phyloP scores from a whole-genome alignment of 73 alveolate species.

The Paramecium pentaurelia region DNA sequence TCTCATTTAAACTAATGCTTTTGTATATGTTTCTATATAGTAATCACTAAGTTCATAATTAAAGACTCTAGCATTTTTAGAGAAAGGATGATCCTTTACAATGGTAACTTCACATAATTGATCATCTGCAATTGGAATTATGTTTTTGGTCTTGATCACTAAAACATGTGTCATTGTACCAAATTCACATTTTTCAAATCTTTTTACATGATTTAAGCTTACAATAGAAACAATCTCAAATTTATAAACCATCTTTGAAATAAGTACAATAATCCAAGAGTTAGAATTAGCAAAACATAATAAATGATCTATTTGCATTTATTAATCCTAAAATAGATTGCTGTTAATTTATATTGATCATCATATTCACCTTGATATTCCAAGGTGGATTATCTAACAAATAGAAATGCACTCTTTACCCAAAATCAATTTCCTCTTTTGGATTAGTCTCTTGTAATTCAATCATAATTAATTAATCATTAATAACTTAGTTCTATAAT shows the following conservation, averaged over 20 bases:
- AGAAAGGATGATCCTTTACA: neutral
- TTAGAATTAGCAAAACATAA: neutral
- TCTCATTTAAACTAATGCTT: neutral
- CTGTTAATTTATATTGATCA: constrained; percentile 1
- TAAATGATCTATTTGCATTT: neutral
- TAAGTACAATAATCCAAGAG: neutral
- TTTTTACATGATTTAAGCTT: neutral
- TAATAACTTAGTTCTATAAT: neutral
- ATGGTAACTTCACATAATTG: neutral
- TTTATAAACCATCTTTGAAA: constrained; percentile 15
- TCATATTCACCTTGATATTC: constrained; percentile 26
- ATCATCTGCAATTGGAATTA: constrained; percentile 8
- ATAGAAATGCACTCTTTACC: neutral
- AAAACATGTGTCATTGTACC: constrained; percentile 14
- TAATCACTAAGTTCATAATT: neutral
- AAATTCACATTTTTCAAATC: neutral
- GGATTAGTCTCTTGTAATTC: constrained; percentile 1
- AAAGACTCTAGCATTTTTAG: constrained; percentile 3
- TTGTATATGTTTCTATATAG: neutral
- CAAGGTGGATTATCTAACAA: neutral
- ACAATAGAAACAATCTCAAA: constrained; percentile 3
- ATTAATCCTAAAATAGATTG: neutral
- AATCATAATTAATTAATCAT: neutral
- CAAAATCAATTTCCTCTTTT: neutral
- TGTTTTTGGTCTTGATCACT: neutral